Evolutionary conservation across 176 grass and related monocot genomes (phyloP).

Genomic region (Eragrostis curvula): DNA sequence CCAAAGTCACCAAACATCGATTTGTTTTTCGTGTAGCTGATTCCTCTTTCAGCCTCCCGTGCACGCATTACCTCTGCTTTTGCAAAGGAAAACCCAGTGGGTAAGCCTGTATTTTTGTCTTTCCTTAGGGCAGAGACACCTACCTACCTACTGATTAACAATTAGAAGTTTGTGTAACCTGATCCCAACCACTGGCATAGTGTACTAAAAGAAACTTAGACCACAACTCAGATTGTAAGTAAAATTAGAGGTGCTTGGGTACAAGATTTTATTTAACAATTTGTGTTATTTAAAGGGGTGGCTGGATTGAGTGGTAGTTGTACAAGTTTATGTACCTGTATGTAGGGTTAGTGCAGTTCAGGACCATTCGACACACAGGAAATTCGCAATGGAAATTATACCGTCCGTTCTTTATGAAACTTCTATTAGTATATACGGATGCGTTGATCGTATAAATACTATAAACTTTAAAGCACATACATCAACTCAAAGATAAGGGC

Average conservation of each 20-base stretch:
- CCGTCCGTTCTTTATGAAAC: not conserved
- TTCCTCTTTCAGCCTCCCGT: slow-evolving; percentile 11
- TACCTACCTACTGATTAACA: not conserved
- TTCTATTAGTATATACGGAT: not conserved
- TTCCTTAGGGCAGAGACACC: slow-evolving; percentile 16
- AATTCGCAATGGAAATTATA: not conserved
- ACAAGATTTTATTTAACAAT: not conserved
- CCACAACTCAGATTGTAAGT: not conserved
- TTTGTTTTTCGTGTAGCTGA: not conserved
- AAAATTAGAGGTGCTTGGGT: not conserved
- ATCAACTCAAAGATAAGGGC: not conserved
- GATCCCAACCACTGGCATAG: slow-evolving; percentile 12
- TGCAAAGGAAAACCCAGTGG: slow-evolving; percentile 10
- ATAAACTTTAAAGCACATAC: not conserved
- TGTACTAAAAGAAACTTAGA: not conserved
- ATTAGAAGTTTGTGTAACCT: not conserved
- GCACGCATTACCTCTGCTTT: slow-evolving; percentile 28
- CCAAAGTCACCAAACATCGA: not conserved
- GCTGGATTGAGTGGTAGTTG: not conserved
- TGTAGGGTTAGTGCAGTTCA: not conserved
- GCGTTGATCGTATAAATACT: not conserved
- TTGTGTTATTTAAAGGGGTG: not conserved
- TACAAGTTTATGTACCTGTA: not conserved
- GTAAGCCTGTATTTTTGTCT: slow-evolving; percentile 17
- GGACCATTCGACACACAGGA: not conserved